These are phyloP conservation scores for Neurospora sp. DNA, from an alignment of 495 filamentous ascomycete species.

Conservation along the genomic window DNA sequence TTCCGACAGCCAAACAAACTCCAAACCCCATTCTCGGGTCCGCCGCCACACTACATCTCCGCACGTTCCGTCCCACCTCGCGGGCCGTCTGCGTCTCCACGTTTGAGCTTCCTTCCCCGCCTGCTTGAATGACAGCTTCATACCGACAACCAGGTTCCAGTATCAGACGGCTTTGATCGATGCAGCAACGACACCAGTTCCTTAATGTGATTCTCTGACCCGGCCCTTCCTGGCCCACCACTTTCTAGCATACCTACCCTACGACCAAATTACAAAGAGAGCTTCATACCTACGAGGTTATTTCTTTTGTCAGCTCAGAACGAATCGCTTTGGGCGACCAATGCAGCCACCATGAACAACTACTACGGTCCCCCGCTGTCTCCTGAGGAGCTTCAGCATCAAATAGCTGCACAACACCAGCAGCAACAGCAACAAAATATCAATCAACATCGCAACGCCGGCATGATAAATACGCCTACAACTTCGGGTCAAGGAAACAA, in stretches of 20 bases:
- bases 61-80: not conserved
- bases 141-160: not conserved
- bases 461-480: conserved; percentile 8
- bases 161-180: not conserved
- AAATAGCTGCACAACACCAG: conserved; percentile 14
- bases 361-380: conserved; percentile 31
- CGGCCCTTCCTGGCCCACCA: not conserved
- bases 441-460: conserved; percentile 8
- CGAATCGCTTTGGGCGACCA: not conserved
- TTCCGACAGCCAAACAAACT: not conserved
- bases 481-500: conserved; percentile 3
- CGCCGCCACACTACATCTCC: not conserved
- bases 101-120: not conserved
- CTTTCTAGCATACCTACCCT: not conserved
- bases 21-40: not conserved
- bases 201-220: not conserved
- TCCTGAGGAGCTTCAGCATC: conserved; percentile 36
- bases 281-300: not conserved
- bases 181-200: not conserved
- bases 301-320: not conserved
- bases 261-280: not conserved
- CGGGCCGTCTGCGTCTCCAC: not conserved
- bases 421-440: conserved; percentile 7
- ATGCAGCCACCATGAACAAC: conserved; percentile 20
- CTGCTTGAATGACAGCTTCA: not conserved